Conservation (phyloP, 352 stramenopile species). For the Phytophthora crassamura region DNA sequence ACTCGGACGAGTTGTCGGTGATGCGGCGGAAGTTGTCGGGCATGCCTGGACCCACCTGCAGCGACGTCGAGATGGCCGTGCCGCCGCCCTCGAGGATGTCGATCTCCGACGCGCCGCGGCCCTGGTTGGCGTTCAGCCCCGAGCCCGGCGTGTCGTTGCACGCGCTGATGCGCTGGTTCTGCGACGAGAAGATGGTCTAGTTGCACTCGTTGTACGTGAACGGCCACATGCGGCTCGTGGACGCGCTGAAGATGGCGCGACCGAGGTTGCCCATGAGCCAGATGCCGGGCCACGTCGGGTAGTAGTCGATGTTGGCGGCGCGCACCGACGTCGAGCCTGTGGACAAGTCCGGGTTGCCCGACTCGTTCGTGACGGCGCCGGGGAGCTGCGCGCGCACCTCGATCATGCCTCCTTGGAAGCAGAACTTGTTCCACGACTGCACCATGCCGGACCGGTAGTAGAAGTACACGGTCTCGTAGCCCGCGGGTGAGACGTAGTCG, state of each 20-base stretch:
- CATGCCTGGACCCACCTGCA: slow-evolving; percentile 74
- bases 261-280: slow-evolving; percentile 27
- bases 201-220: slow-evolving; percentile 93
- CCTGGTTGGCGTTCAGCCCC: slow-evolving; percentile 66
- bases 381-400: slow-evolving; percentile 87
- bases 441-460: slow-evolving; percentile 34
- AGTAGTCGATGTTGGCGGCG: slow-evolving; percentile 25
- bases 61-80: slow-evolving; percentile 71
- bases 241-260: slow-evolving; percentile 20
- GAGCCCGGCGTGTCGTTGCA: slow-evolving; percentile 90
- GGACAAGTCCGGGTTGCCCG: slow-evolving; percentile 19
- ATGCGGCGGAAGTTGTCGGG: slow-evolving; percentile 42
- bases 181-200: slow-evolving; percentile 29
- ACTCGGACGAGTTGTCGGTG: slow-evolving; percentile 25
- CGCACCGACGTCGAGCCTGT: slow-evolving; percentile 14
- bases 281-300: slow-evolving; percentile 25
- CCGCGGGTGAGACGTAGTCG: slow-evolving; percentile 34
- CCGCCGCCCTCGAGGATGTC: slow-evolving; percentile 35
- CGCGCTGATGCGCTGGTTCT: slow-evolving; percentile 54
- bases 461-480: slow-evolving; percentile 32
- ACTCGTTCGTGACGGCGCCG: slow-evolving; percentile 49
- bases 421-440: slow-evolving; percentile 85
- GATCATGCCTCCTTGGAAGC: slow-evolving; percentile 70
- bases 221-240: slow-evolving; percentile 83
- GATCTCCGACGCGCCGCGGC: slow-evolving; percentile 44